Conservation (phyloP, 352 stramenopile species). For the Lagenidium sp. region DNA sequence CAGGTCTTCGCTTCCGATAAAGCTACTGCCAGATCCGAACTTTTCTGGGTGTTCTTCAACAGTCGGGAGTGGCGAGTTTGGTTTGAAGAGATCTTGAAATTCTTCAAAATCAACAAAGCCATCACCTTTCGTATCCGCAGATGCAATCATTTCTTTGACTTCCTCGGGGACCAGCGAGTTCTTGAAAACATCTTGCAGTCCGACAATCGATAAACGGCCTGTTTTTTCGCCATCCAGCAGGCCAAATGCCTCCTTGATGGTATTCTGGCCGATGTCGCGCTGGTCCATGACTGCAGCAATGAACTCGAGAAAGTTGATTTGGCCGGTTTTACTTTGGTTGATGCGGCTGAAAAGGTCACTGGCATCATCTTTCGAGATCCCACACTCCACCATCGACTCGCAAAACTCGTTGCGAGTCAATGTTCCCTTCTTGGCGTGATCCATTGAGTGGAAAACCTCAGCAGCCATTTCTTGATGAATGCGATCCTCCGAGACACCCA, state of each 20-base stretch:
- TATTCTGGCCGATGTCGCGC: slow-evolving; percentile 83
- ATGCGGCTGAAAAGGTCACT: slow-evolving; percentile 68
- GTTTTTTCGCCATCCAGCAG: slow-evolving; percentile 87
- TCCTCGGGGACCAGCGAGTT: slow-evolving; percentile 82
- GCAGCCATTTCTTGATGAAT: too few relatives aligned
- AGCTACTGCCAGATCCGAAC: too few relatives aligned
- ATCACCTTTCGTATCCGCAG: slow-evolving; percentile 75
- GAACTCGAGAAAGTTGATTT: slow-evolving; percentile 95
- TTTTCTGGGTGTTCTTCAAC: too few relatives aligned
- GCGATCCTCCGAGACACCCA: too few relatives aligned
- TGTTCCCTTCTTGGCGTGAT: slow-evolving; percentile 75
- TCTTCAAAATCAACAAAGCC: slow-evolving; percentile 86
- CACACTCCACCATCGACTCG: slow-evolving; percentile 85
- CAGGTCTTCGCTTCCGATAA: too few relatives aligned
- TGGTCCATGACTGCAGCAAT: slow-evolving; percentile 91
- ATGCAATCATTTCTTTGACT: slow-evolving; percentile 86
- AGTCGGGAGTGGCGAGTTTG: not conserved
- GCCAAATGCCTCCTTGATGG: slow-evolving; percentile 88
- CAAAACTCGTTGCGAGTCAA: slow-evolving; percentile 92
- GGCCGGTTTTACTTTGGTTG: slow-evolving; percentile 69
- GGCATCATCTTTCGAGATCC: slow-evolving; percentile 62
- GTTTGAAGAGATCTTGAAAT: slow-evolving; percentile 73
- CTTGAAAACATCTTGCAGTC: slow-evolving; percentile 82
- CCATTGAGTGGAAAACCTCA: too few relatives aligned
- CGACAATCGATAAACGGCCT: slow-evolving; percentile 87